Evolutionary conservation across 345 rosid species (phyloP).

Genomic region (Rhodamnia argentea): DNA sequence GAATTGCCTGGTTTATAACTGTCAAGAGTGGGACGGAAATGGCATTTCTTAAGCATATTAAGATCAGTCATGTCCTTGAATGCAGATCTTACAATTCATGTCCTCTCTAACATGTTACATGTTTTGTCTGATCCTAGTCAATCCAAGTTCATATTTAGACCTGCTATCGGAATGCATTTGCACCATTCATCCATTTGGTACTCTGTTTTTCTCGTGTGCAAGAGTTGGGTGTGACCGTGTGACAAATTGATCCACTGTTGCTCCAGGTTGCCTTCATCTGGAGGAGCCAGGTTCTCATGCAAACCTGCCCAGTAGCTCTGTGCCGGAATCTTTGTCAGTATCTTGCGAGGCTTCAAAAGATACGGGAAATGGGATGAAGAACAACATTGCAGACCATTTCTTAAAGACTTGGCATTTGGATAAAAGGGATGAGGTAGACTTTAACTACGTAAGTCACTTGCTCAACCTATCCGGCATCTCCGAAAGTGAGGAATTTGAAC

Average conservation of each 20-base stretch:
- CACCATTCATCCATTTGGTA: background rate
- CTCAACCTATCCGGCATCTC: conserved; percentile 58
- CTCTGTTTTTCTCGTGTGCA: background rate
- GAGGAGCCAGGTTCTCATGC: conserved; percentile 7
- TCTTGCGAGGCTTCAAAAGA: background rate
- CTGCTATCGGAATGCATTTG: background rate
- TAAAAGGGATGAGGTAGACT: conserved; percentile 20
- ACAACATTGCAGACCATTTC: conserved; percentile 5
- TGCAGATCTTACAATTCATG: background rate
- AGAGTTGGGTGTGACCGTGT: background rate
- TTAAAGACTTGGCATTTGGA: conserved; percentile 5
- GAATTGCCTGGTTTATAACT: background rate
- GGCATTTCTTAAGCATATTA: background rate
- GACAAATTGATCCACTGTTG: background rate
- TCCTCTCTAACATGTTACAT: background rate
- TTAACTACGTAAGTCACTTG: conserved; percentile 41
- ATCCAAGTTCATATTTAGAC: background rate
- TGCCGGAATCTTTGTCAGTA: background rate
- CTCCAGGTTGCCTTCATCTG: background rate
- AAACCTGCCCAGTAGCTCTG: background rate
- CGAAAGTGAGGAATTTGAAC: conserved; percentile 17
- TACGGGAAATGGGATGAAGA: background rate
- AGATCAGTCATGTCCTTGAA: background rate
- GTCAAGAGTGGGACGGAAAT: background rate
- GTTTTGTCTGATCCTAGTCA: background rate